A percentile compares a stretch with the other conserved stretches of the same genome.
Conservation (phyloP, 139 green algal genomes). For the Edaphochlamys debaryana region DNA sequence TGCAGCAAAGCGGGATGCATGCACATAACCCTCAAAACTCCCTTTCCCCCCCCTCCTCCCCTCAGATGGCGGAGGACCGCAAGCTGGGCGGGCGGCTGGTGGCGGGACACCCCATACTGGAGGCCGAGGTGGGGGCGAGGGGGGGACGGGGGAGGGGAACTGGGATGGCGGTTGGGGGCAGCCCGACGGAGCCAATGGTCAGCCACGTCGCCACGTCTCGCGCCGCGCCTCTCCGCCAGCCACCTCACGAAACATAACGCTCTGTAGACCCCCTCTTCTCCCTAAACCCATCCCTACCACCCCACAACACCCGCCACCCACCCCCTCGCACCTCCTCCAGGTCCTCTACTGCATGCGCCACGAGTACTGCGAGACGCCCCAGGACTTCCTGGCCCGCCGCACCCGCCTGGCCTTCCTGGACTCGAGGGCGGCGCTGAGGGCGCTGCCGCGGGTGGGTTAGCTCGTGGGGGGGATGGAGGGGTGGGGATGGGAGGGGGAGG, state of each 20-base stretch:
- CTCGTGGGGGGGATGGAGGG: neutral
- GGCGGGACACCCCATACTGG: slow-evolving; percentile 88
- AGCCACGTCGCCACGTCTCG: too few relatives aligned
- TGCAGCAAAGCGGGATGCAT: too few relatives aligned
- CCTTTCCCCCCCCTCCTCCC: neutral
- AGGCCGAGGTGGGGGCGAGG: slow-evolving; percentile 87
- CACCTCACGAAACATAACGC: too few relatives aligned
- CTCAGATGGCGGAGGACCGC: slow-evolving; percentile 70
- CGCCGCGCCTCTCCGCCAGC: too few relatives aligned
- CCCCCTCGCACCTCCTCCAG: neutral
- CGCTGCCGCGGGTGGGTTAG: slow-evolving; percentile 75
- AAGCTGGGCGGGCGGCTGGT: slow-evolving; percentile 83
- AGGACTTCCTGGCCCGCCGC: slow-evolving; percentile 93
- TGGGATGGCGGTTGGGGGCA: too few relatives aligned
- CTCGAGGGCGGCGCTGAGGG: slow-evolving; percentile 72
- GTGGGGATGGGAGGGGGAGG: neutral
- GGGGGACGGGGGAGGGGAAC: neutral
- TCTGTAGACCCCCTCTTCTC: too few relatives aligned
- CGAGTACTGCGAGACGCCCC: slow-evolving; percentile 91
- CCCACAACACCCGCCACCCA: too few relatives aligned
- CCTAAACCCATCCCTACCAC: too few relatives aligned
- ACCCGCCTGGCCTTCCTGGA: slow-evolving; percentile 97
- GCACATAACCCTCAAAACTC: too few relatives aligned
- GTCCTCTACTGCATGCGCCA: slow-evolving; percentile 62
- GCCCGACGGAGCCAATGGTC: too few relatives aligned